Evolutionary conservation across 441 rosid genomes (phyloP), one percentile per base, ranked within the genome.

Genomic region (Metrosideros polymorpha): DNA sequence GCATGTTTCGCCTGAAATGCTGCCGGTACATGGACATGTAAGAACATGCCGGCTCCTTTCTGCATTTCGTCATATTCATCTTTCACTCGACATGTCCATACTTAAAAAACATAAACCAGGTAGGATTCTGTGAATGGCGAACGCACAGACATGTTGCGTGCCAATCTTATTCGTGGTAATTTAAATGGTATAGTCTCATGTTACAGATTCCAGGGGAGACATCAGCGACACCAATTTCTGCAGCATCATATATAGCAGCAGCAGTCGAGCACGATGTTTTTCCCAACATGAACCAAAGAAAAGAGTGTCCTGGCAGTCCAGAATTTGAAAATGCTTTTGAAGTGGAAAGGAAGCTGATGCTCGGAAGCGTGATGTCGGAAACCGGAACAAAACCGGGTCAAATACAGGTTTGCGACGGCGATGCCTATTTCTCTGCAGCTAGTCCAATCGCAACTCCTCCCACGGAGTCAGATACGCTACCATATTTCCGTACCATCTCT

Each of bases 401-500:
- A 82, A 63, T 43, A 47, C 82, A 47, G 61, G 84, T 86, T 83
- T 25, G 77, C 51, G 30, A 32, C 43, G 30, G 43, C 43, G 14
- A 71, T 1, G n/a, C 47, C 47, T 12, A 39, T 71, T 35, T 59
- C 66, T 9, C 75, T 63, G 32, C 84, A 49, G 50, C n/a, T 49
- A 79, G 71, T 82, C 83, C 86, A 85, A 83, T 86, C n/a, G 55
- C 84, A 66, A 30, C 76, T 17, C 50, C 39, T 30, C 42, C 53
- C 6, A 27, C 30, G 10, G 43, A 82, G 32, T 29, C 51, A 1
- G 76, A 30, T 39, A 42, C 49, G 12, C 12, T 32, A 51, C 89
- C 53, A 22, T 47, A 55, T 84, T 88, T 86, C 3, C 87, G 89
- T 42, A 87, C 86, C 82, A n/a, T 86, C 83, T 90, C 93, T 54